Conservation (phyloP, 2,329 filamentous ascomycete species). For the Amauroascus verrucosus region DNA sequence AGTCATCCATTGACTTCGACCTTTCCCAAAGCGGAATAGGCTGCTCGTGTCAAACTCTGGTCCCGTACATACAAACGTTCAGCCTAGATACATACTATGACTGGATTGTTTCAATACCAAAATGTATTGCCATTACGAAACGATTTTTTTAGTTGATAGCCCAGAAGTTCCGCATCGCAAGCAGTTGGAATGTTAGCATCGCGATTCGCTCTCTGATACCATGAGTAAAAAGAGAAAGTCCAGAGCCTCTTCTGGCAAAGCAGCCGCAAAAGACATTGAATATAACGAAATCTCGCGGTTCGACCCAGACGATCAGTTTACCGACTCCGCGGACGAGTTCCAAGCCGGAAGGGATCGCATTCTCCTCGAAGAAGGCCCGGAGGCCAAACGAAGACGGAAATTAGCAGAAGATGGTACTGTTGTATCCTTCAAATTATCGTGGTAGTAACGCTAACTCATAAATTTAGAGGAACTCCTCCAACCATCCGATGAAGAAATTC, state of each 20-base stretch:
- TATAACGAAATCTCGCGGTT: conserved; percentile 28
- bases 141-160: neutral
- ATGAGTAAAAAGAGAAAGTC: conserved; percentile 61
- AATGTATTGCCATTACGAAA: neutral
- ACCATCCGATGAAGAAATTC: conserved; percentile 53
- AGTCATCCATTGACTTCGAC: too few relatives aligned
- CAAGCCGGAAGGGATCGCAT: conserved; percentile 79
- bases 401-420: conserved; percentile 52
- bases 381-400: conserved; percentile 65
- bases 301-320: conserved; percentile 58
- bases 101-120: neutral
- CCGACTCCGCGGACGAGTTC: conserved; percentile 90
- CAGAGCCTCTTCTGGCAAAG: conserved; percentile 43
- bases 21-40: neutral
- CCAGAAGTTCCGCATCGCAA: neutral
- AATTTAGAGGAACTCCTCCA: conserved; percentile 47
- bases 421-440: neutral
- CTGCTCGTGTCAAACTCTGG: too few relatives aligned
- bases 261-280: conserved; percentile 24
- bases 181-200: neutral
- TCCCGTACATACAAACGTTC: neutral
- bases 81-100: neutral
- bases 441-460: conserved; percentile 17
- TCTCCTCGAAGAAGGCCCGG: conserved; percentile 68
- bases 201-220: neutral